Base-by-base conservation (phyloP, 2,329 filamentous ascomycete genomes). In the Xylaria sp. region DNA sequence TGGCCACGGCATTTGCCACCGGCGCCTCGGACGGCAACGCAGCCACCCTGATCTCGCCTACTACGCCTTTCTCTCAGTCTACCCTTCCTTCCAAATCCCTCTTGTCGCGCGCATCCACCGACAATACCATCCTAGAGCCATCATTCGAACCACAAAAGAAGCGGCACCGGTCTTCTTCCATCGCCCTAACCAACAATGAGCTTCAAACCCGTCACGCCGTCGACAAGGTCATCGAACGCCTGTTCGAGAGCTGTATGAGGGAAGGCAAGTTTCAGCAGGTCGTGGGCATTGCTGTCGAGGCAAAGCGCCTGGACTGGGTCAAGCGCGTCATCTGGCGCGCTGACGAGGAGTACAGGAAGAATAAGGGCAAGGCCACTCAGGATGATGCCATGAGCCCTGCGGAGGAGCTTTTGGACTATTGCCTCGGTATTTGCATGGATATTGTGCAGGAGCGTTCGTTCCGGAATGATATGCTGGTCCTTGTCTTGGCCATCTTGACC, bases 401-500 rank as follows among this genome's bases (percentile, higher is more conserved):
- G 20, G 94, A 98, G 78, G 95, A 98, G 78, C 83, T 99, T 65
- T 96, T 99, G 91, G 96, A 99, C 74, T 99, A 99, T 77, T 92
- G 96, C 23, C 83, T 99, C 69, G 90, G 94, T 73, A 97, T 99
- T 73, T 97, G 95, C 84, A 97, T 99, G 93, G 94, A 97, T 70
- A 91, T 98, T 68, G 94, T 99, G 20, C 96, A 98, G 81, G 96
- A 99, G 82, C 89, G 95, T 61, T 90, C 90, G 56, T 88, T 98
- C 76, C 90, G 96, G 70, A 88, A 87, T 41, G 85, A 96, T 83
- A 97, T 99, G 61, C 82, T 99, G 67, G 91, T 92, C 75, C 86
- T 99, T 53, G 96, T 99, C 64, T 89, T 99, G n/a, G 93, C 95
- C 67, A 88, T 99, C n/a, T 86, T 99, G 67, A 77, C 75, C 43